Evolutionary conservation across 345 rosid species (phyloP).

Genomic region (Lumnitzera racemosa): DNA sequence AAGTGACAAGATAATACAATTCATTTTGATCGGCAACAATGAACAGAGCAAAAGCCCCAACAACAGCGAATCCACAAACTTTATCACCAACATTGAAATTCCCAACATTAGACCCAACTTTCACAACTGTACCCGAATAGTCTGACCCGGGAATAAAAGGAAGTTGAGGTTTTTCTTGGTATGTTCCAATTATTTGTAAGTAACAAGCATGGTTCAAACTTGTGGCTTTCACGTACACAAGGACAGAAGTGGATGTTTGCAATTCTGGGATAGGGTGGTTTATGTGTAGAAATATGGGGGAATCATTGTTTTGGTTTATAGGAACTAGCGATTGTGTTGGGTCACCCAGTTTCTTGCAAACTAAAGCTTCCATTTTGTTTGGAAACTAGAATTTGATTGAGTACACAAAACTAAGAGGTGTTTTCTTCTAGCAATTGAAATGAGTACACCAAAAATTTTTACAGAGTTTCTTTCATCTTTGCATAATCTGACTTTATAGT

Average conservation of each 20-base stretch:
- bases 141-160: conserved; percentile 96
- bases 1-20: conserved; percentile 23
- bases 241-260: conserved; percentile 46
- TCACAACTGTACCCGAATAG: conserved; percentile 67
- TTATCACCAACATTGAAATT: conserved; percentile 64
- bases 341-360: conserved; percentile 69
- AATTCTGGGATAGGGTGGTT: conserved; percentile 54
- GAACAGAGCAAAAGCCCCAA: conserved; percentile 82
- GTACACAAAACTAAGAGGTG: too few species aligned
- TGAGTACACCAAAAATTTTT: too few species aligned
- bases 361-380: conserved; percentile 65
- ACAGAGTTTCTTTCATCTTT: too few species aligned
- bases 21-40: conserved; percentile 66
- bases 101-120: conserved; percentile 55
- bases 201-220: conserved; percentile 95
- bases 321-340: conserved; percentile 33
- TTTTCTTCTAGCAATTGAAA: too few species aligned
- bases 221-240: conserved; percentile 76
- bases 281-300: conserved; percentile 40
- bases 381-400: too few species aligned
- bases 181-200: conserved; percentile 80
- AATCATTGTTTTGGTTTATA: conserved; percentile 17
- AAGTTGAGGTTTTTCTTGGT: conserved; percentile 72
- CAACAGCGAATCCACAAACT: conserved; percentile 55
- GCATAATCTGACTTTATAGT: too few species aligned